Percentiles rank a stretch among this genome's conserved stretches.
Conservation (phyloP, 108 stramenopile genomes). For the Ochromonas danica region DNA sequence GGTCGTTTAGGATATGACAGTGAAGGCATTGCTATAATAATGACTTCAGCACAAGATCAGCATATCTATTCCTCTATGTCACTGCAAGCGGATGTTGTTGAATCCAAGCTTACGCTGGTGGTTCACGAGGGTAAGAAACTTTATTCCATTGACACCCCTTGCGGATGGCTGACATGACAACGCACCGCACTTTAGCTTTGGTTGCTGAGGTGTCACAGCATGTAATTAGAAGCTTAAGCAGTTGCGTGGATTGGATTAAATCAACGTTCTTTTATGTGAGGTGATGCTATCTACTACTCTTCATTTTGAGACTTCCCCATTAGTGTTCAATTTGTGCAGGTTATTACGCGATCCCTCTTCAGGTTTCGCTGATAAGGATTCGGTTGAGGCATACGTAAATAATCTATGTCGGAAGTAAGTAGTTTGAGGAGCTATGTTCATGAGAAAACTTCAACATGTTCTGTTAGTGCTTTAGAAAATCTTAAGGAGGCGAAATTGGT, state of each 20-base stretch:
- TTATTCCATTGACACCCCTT: conserved; percentile 33
- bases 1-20: conserved; percentile 91
- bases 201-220: background rate
- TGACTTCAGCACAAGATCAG: conserved; percentile 47
- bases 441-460: no score
- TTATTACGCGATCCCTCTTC: no score
- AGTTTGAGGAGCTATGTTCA: no score
- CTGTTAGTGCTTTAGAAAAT: no score
- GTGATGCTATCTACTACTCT: background rate
- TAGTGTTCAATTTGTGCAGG: conserved; percentile 42
- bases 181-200: background rate
- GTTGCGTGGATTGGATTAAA: background rate
- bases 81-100: conserved; percentile 47
- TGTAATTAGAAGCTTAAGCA: conserved; percentile 12
- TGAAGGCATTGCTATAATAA: conserved; percentile 69
- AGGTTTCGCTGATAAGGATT: no score
- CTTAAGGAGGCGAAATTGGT: no score
- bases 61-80: conserved; percentile 12
- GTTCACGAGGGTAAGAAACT: conserved; percentile 45
- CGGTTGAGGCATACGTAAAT: no score
- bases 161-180: background rate
- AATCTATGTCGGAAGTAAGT: no score
- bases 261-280: conserved; percentile 23
- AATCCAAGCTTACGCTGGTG: conserved; percentile 42
- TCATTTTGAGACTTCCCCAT: background rate